Percentiles rank a stretch among this genome's conserved stretches.
These are phyloP conservation scores for Monotropa hypopitys DNA, from an alignment of 179 eudicot genomes.

Conservation along the genomic window DNA sequence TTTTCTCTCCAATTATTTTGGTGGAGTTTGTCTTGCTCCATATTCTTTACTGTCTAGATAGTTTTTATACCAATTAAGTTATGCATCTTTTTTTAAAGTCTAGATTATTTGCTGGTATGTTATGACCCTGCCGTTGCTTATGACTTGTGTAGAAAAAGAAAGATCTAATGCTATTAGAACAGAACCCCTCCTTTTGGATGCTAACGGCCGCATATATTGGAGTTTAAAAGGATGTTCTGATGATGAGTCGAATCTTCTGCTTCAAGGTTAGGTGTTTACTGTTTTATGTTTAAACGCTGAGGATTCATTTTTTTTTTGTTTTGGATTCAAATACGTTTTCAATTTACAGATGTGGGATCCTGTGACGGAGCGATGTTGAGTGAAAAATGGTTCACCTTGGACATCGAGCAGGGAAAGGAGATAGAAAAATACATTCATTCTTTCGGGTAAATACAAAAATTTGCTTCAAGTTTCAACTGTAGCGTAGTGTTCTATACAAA, in stretches of 20 bases:
- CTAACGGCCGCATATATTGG: slow-evolving; percentile 48
- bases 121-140: neutral
- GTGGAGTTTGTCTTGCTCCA: neutral
- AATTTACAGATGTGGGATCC: slow-evolving; percentile 38
- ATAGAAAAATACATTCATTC: slow-evolving; percentile 34
- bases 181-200: slow-evolving; percentile 37
- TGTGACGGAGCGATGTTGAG: slow-evolving; percentile 21
- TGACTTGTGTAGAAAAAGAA: slow-evolving; percentile 29
- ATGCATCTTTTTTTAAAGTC: neutral
- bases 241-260: slow-evolving; percentile 30
- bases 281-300: neutral
- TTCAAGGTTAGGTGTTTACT: slow-evolving; percentile 42
- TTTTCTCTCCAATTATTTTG: neutral
- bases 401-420: slow-evolving; percentile 36
- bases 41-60: neutral
- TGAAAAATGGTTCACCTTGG: slow-evolving; percentile 60
- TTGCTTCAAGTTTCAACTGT: neutral
- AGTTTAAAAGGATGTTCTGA: slow-evolving; percentile 37
- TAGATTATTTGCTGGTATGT: neutral
- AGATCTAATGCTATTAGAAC: slow-evolving; percentile 51
- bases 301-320: neutral
- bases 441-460: slow-evolving; percentile 29
- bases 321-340: neutral
- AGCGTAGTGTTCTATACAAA: neutral
- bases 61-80: neutral